These are phyloP conservation scores for Apiotrichum porosum DNA, from an alignment of 1,284 basidiomycete genomes.

Conservation along the genomic window DNA sequence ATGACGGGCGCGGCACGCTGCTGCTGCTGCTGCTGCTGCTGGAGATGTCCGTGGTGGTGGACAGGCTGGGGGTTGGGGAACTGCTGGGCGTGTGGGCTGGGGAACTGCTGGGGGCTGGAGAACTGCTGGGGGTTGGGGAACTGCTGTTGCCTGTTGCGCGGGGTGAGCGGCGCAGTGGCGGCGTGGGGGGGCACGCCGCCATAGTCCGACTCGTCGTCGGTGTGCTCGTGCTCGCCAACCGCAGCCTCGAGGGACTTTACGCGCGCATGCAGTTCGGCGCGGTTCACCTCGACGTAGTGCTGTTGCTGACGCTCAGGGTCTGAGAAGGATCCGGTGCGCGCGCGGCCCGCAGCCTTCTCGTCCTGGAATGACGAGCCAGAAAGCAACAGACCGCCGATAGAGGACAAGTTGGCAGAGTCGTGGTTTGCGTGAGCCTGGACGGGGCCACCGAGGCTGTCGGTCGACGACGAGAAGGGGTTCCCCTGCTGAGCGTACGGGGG, in stretches of 20 bases:
- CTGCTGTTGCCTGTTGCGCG: background rate
- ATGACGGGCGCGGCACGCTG: background rate
- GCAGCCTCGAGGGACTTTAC: slow-evolving; percentile 1
- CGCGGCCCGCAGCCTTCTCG: no score
- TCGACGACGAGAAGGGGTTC: no score
- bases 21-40: background rate
- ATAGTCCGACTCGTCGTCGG: background rate
- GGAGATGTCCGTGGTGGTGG: background rate
- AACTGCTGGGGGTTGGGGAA: background rate
- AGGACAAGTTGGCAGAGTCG: slow-evolving; percentile 10
- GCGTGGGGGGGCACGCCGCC: no score
- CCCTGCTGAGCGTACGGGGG: background rate
- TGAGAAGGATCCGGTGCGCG: background rate
- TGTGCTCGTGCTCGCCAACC: background rate
- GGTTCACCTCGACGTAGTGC: background rate
- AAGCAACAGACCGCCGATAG: slow-evolving; percentile 12
- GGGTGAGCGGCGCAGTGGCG: no score
- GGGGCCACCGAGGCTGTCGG: background rate
- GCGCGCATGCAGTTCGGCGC: slow-evolving; percentile 7
- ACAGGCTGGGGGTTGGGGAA: background rate
- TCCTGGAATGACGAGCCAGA: no score
- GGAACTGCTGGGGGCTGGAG: background rate
- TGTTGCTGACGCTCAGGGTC: background rate
- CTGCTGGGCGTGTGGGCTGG: background rate
- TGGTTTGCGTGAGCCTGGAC: background rate